Evolutionary conservation across 179 eudicot species (phyloP).

Genomic region (Patellifolia procumbens): DNA sequence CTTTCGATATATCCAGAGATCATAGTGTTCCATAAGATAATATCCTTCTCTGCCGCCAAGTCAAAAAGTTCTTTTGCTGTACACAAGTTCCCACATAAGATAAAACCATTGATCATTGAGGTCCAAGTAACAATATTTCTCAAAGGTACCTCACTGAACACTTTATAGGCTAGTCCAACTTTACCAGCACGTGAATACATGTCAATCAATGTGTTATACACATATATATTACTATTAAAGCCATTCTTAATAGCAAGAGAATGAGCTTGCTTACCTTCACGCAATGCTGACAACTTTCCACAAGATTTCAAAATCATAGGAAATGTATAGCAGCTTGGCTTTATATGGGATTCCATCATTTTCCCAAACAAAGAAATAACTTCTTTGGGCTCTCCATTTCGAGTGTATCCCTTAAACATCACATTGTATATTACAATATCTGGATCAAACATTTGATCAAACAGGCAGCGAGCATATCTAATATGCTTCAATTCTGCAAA

Average conservation of each 20-base stretch:
- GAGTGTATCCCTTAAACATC: constrained; percentile 64
- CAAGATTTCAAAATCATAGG: constrained; percentile 77
- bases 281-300: constrained; percentile 42
- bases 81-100: constrained; percentile 39
- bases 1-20: constrained; percentile 51
- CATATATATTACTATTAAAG: constrained; percentile 55
- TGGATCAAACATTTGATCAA: constrained; percentile 55
- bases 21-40: constrained; percentile 74
- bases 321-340: constrained; percentile 59
- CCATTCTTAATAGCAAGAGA: constrained; percentile 53
- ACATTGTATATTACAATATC: constrained; percentile 51
- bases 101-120: constrained; percentile 55
- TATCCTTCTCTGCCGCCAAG: constrained; percentile 65
- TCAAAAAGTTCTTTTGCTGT: constrained; percentile 58
- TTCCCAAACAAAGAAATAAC: constrained; percentile 46
- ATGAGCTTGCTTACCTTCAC: constrained; percentile 58
- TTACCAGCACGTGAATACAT: constrained; percentile 47
- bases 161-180: constrained; percentile 48
- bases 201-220: constrained; percentile 76
- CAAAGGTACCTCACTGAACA: constrained; percentile 56
- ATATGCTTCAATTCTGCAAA: constrained; percentile 38
- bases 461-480: constrained; percentile 48
- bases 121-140: constrained; percentile 77
- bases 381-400: constrained; percentile 38
- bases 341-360: constrained; percentile 48